Evolutionary conservation across 345 rosid genomes (phyloP), one percentile per base, ranked within the genome.

Genomic region (Capsella bursapastoris): DNA sequence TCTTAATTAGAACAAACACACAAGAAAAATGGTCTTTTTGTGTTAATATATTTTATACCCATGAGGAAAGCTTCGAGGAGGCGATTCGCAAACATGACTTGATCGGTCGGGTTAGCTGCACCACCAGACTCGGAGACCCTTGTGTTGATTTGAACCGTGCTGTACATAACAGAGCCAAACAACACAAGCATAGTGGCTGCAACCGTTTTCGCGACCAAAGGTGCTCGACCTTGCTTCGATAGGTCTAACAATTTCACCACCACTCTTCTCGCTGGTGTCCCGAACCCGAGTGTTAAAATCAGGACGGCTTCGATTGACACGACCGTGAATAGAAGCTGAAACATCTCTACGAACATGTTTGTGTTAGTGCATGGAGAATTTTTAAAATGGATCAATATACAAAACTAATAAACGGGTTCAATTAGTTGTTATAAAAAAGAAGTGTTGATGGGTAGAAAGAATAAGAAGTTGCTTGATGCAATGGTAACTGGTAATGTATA

Each of bases 51-150:
- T 9, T 59, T 34, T 34, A 22, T 34, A 78, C 81, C 77, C 73
- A 78, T 51, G 64, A 78, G 81, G 12, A 78, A 78, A 44, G 77
- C 27, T 60, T 78, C 81, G 0, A 78, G 81, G 63, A 78, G 53
- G 4, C 77, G 73, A 52, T 78, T 72, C 0, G 77, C 81, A 72
- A 78, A 72, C 81, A 78, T 51, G 12, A 78, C 77, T 66, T 78
- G 77, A 66, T 78, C 81, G n/a, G 81, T 78, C 44, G 73, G 10
- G 44, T 78, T 78, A 15, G 64, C 64, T 38, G 16, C 57, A 65
- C 73, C 81, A 66, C 81, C 73, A 59, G 69, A 66, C 8, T 78
- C 77, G 13, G 35, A 50, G 10, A 78, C 18, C 57, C 81, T 66
- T 71, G 40, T 78, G 48, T 78, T 58, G 64, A 78, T 78, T 28